These are phyloP conservation scores for Cytospora piceicola DNA, from an alignment of 2,329 filamentous ascomycete genomes.

Conservation along the genomic window DNA sequence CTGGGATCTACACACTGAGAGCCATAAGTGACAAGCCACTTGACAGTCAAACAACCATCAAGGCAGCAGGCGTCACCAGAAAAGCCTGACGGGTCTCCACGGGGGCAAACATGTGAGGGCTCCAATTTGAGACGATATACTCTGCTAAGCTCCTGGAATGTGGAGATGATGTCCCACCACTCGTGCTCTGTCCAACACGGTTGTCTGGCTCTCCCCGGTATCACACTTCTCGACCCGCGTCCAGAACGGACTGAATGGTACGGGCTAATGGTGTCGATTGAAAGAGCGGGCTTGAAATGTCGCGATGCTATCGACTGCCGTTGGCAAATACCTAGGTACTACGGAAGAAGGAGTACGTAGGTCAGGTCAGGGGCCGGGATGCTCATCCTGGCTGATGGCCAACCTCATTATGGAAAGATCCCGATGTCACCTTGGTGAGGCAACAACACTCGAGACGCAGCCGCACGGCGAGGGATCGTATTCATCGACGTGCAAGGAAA, in stretches of 20 bases:
- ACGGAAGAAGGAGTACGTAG: not conserved
- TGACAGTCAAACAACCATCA: not conserved
- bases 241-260: conserved; percentile 9
- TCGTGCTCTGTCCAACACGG: conserved; percentile 14
- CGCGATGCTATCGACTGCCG: conserved; percentile 1
- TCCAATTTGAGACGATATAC: not conserved
- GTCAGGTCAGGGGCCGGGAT: conserved; percentile 10
- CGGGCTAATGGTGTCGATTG: conserved; percentile 19
- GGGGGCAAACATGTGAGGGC: too few species aligned
- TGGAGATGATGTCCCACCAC: conserved; percentile 11
- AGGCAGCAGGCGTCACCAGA: too few species aligned
- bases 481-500: conserved; percentile 19
- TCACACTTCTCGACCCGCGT: conserved; percentile 4
- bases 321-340: not conserved
- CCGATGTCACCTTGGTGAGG: conserved; percentile 15
- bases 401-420: conserved; percentile 15
- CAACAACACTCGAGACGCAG: conserved; percentile 12
- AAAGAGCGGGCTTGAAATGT: conserved; percentile 16
- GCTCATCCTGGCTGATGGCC: conserved; percentile 12
- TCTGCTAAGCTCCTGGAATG: not conserved
- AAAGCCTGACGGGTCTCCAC: not conserved
- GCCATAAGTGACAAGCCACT: not conserved
- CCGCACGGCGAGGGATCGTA: conserved; percentile 16
- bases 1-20: not conserved
- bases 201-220: conserved; percentile 9